These are phyloP conservation scores for Mortierella sp. DNA, from an alignment of 371 early-diverging fungal genomes.

Conservation along the genomic window DNA sequence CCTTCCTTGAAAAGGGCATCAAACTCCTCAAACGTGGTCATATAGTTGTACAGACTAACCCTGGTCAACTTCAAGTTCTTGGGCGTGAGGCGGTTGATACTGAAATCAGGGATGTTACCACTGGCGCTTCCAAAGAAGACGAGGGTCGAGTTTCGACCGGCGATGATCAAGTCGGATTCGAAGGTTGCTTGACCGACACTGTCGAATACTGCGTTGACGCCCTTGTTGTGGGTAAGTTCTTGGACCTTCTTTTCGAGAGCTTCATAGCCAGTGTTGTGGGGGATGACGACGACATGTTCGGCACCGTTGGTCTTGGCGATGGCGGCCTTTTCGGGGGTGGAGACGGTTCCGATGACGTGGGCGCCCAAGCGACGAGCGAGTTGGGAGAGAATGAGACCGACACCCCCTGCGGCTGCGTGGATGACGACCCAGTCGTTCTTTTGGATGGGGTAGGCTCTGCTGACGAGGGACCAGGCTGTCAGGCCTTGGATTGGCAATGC, in stretches of 20 bases:
- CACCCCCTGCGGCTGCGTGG: background rate
- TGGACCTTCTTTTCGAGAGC: constrained; percentile 75
- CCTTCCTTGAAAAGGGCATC: constrained; percentile 27
- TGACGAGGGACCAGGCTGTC: background rate
- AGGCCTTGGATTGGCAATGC: background rate
- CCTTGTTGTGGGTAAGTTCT: constrained; percentile 78
- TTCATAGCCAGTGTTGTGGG: constrained; percentile 56
- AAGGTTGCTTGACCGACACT: constrained; percentile 92
- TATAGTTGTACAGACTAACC: constrained; percentile 80
- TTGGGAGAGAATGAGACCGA: background rate
- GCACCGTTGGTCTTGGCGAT: constrained; percentile 78
- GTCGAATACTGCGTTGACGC: constrained; percentile 91
- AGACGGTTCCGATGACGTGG: constrained; percentile 74
- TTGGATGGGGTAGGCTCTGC: background rate
- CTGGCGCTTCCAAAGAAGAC: constrained; percentile 92
- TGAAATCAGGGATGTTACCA: constrained; percentile 84
- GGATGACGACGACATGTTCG: constrained; percentile 81
- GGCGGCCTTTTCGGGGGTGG: background rate
- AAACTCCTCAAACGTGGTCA: constrained; percentile 77
- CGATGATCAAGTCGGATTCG: constrained; percentile 74
- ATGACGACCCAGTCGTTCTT: background rate
- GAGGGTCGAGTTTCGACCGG: constrained; percentile 79
- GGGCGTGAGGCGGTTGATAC: constrained; percentile 71
- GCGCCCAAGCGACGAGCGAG: constrained; percentile 73
- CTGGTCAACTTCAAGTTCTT: constrained; percentile 81